Evolutionary conservation across 352 stramenopile genomes (phyloP).

Genomic region (Peronosclerospora sorghi): DNA sequence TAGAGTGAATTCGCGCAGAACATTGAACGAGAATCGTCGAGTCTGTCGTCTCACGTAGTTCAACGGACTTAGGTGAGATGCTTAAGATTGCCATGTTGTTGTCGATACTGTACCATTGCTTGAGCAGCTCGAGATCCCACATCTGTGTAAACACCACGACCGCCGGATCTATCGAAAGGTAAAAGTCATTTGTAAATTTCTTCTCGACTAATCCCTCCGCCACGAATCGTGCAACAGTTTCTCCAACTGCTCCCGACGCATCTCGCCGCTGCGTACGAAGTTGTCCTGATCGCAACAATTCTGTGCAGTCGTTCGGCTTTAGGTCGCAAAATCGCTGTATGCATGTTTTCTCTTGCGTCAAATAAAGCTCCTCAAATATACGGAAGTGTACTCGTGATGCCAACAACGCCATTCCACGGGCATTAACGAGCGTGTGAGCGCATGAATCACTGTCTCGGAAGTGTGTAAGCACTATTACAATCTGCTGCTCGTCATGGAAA

Average conservation of each 20-base stretch:
- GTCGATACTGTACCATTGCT: slow-evolving; percentile 71
- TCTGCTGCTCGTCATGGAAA: slow-evolving; percentile 61
- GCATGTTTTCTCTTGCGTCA: slow-evolving; percentile 50
- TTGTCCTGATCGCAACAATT: slow-evolving; percentile 35
- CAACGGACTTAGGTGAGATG: slow-evolving; percentile 45
- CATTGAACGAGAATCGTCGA: slow-evolving; percentile 53
- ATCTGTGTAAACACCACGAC: slow-evolving; percentile 53
- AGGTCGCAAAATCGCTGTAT: slow-evolving; percentile 48
- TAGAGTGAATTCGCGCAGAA: slow-evolving; percentile 72
- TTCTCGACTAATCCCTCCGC: slow-evolving; percentile 53
- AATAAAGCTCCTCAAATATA: slow-evolving; percentile 61
- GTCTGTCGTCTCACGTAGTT: slow-evolving; percentile 26
- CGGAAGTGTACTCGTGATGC: slow-evolving; percentile 45
- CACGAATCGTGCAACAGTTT: slow-evolving; percentile 40
- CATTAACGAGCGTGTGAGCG: slow-evolving; percentile 38
- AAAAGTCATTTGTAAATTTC: slow-evolving; percentile 43
- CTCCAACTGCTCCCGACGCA: slow-evolving; percentile 39
- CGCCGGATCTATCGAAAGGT: slow-evolving; percentile 55
- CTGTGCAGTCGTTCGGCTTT: slow-evolving; percentile 30
- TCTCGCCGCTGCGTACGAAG: slow-evolving; percentile 47
- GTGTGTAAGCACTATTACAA: slow-evolving; percentile 66
- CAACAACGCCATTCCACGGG: slow-evolving; percentile 26
- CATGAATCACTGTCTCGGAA: slow-evolving; percentile 46
- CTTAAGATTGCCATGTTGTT: slow-evolving; percentile 78
- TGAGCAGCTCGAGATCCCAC: slow-evolving; percentile 65